A percentile compares a stretch with the other conserved stretches of the same genome.
phyloP scores from a whole-genome alignment of 2,329 filamentous ascomycete genomes.

The Lachnellula cervina region DNA sequence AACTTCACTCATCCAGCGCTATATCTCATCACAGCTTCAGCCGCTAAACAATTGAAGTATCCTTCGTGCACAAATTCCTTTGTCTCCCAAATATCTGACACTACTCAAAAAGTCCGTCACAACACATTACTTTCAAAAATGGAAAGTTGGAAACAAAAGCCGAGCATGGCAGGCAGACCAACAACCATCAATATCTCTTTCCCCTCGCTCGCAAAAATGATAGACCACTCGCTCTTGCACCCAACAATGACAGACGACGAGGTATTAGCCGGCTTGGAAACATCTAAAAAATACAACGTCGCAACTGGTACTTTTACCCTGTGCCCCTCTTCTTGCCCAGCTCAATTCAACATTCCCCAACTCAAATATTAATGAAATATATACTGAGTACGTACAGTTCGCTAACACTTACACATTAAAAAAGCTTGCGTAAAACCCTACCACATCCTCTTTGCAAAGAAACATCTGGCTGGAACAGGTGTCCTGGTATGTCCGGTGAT shows the following conservation, averaged over 20 bases:
- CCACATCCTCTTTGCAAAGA: conserved; percentile 43
- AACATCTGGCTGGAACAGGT: conserved; percentile 42
- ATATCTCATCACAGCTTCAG: too few species aligned
- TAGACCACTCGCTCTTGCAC: conserved; percentile 58
- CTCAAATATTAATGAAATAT: too few species aligned
- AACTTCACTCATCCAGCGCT: too few species aligned
- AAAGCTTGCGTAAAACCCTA: conserved; percentile 55
- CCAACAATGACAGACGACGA: conserved; percentile 56
- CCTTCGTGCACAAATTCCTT: too few species aligned
- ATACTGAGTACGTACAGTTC: background rate
- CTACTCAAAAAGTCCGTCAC: too few species aligned
- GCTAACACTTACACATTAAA: too few species aligned
- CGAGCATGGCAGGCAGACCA: background rate
- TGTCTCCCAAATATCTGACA: too few species aligned
- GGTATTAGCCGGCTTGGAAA: conserved; percentile 43
- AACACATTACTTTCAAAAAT: too few species aligned
- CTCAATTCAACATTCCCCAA: background rate
- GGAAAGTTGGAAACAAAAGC: too few species aligned
- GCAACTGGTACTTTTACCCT: conserved; percentile 34
- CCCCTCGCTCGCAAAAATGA: conserved; percentile 46
- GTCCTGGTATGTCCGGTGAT: conserved; percentile 54
- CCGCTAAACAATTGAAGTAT: too few species aligned
- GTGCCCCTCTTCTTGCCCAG: background rate
- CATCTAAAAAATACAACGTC: conserved; percentile 44
- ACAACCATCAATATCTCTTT: conserved; percentile 39